These are phyloP conservation scores for Filosporella fistucella DNA, from an alignment of 495 filamentous ascomycete species.

Conservation along the genomic window DNA sequence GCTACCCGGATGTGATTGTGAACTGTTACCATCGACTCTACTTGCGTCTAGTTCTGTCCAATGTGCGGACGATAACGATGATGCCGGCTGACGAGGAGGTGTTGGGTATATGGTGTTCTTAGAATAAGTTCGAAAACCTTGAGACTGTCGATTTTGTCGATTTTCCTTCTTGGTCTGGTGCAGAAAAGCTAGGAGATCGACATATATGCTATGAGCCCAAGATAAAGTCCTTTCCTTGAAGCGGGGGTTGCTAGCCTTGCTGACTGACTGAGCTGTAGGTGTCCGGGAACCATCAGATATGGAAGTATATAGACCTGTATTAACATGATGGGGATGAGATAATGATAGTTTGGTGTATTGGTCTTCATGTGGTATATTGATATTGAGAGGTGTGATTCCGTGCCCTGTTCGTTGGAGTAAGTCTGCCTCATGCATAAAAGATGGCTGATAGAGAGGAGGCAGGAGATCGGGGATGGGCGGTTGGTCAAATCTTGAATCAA, in stretches of 20 bases:
- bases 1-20: background rate
- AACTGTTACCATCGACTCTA: constrained; percentile 2
- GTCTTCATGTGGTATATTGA: background rate
- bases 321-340: background rate
- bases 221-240: constrained; percentile 79
- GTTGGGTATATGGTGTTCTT: constrained; percentile 61
- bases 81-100: constrained; percentile 49
- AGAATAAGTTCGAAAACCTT: constrained; percentile 32
- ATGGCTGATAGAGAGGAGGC: background rate
- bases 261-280: constrained; percentile 13
- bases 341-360: background rate
- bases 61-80: constrained; percentile 13
- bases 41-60: constrained; percentile 10
- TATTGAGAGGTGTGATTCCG: background rate
- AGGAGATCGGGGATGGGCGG: background rate
- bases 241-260: constrained; percentile 31
- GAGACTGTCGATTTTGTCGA: constrained; percentile 37
- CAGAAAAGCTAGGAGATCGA: constrained; percentile 74
- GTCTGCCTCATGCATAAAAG: constrained; percentile 1
- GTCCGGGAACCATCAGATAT: constrained; percentile 9
- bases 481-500: constrained; percentile 2
- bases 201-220: constrained; percentile 85
- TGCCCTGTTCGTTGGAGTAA: background rate
- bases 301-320: constrained; percentile 4
- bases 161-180: constrained; percentile 54